Evolutionary conservation across 805 yeast species (phyloP), one percentile per base, ranked within the genome.

Genomic region (Debaryomyces prosopidis): DNA sequence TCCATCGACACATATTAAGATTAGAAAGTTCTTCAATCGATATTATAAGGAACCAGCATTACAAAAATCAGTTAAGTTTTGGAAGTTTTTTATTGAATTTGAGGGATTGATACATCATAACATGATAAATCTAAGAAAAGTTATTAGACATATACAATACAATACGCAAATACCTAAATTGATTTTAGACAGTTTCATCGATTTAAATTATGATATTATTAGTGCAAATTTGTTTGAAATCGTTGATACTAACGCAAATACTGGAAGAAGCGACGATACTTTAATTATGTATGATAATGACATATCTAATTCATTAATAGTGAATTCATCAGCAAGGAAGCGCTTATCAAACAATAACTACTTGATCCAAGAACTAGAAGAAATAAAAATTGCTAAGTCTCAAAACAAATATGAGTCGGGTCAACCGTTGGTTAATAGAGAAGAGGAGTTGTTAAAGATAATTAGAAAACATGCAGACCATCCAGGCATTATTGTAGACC

Each of bases 51-150:
- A 69, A 27, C 50, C 57, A 1, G 55, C 64, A 3, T 55, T 83
- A 11, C 63, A 63, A 36, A 55, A 65, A 5, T 76, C 81, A 1
- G 61, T 62, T 4, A 54, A 71, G 16, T 86, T 82, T 53, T 85
- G 90, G 90, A 57, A 62, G 9, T 72, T 75, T 33, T 81, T 66
- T 48, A 73, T 84, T 48, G 77, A 79, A 39, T 81, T 77, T 53
- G 85, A 84, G 49, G 72, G 64, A 6, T 12, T 70, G 17, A 43
- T 53, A 1, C 68, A 68, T 39, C 63, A 69, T 15, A 81, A 82
- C 48, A 63, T 71, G 26, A 58, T 58, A 19, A 77, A 79, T 48
- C 50, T 84, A 19, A 62, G 70, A 16, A 69, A 64, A 36, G 66
- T 84, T 12, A 64, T 82, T 10, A 59, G 67, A 14, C 69, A 75